Conservation (phyloP, 2,329 filamentous ascomycete genomes). For the Teratosphaeriaceae sp. region DNA sequence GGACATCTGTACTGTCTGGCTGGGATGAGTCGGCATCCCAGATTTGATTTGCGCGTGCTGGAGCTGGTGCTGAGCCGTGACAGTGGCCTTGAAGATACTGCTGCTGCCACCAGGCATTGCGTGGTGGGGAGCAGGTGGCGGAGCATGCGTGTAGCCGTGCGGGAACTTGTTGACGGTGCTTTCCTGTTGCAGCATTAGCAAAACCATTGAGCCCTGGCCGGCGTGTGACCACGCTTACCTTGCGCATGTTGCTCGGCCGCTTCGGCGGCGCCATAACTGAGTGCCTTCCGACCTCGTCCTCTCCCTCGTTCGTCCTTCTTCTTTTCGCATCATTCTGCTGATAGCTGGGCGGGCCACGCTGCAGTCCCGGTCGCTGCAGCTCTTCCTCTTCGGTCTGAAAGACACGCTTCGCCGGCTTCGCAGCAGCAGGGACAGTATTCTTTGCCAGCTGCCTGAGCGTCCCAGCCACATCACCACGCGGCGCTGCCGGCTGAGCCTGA, state of each 20-base stretch:
- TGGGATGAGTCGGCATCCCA: slow-evolving; percentile 53
- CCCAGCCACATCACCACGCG: slow-evolving; percentile 44
- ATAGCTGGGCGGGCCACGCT: slow-evolving; percentile 42
- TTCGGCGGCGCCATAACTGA: slow-evolving; percentile 77
- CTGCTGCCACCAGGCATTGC: slow-evolving; percentile 16
- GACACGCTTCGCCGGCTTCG: slow-evolving; percentile 67
- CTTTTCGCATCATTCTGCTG: slow-evolving; percentile 72
- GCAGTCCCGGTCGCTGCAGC: slow-evolving; percentile 50
- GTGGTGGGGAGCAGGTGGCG: slow-evolving; percentile 46
- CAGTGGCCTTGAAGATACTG: slow-evolving; percentile 57
- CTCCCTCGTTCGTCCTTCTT: slow-evolving; percentile 67
- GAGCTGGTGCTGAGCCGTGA: slow-evolving; percentile 59
- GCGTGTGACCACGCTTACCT: slow-evolving; percentile 48
- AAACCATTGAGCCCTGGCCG: neutral
- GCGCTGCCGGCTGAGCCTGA: slow-evolving; percentile 29
- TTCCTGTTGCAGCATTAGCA: slow-evolving; percentile 42
- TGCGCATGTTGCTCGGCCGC: slow-evolving; percentile 67
- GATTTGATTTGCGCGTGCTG: slow-evolving; percentile 49
- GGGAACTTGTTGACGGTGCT: slow-evolving; percentile 52
- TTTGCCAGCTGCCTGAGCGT: slow-evolving; percentile 54
- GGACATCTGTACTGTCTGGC: slow-evolving; percentile 81
- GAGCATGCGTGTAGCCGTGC: slow-evolving; percentile 55
- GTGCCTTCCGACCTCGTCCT: slow-evolving; percentile 51
- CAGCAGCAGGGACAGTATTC: slow-evolving; percentile 56
- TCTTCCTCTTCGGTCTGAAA: slow-evolving; percentile 59